Evolutionary conservation across 108 stramenopile genomes (phyloP), one percentile per base, ranked within the genome.

Genomic region (Pseudonitzschia pungens): DNA sequence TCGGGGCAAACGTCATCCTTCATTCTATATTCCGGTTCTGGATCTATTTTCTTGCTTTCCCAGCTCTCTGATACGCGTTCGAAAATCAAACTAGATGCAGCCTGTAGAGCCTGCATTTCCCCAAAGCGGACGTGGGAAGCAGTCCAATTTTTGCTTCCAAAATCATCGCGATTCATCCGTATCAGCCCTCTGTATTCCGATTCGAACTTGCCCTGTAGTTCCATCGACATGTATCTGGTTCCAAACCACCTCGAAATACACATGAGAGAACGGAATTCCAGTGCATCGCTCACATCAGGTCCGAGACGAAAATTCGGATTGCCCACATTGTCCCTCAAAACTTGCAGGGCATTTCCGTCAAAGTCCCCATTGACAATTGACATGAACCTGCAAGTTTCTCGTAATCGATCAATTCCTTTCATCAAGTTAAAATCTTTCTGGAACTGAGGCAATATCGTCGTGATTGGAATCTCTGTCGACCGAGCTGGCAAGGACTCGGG

Each of bases 371-470:
- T 75, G 24, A 79, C 86, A 57, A 92, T 66, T 45, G 86, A 82
- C 10, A 94, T 81, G 22, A 94, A 63, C 18, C 93, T 84, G 70
- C 93, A 94, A 8, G 88, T 86, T 8, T 86, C 71, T 40, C 85
- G 55, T 14, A 69, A 50, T 16, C 45, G 52, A 20, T 57, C 42
- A 12, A 60, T 3, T 16, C 69, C 70, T 11, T 29, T 43, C 32
- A 88, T 41, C 24, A 68, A 64, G 5, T 75, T 69, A 18, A 71
- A 81, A 71, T 89, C 65, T 9, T 31, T 29, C 6, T 42, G 48
- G 44, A 73, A 43, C 41, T 75, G 41, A 48, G 84, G 67, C 52
- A 69, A 43, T 27, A 32, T 9, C 26, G 48, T 15, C 45, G 59
- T 40, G 45, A 63, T 68, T 27, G 75, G 64, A 15, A 43, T 51